phyloP scores from a whole-genome alignment of 495 filamentous ascomycete species.

The Recurvomyces mirabilis region DNA sequence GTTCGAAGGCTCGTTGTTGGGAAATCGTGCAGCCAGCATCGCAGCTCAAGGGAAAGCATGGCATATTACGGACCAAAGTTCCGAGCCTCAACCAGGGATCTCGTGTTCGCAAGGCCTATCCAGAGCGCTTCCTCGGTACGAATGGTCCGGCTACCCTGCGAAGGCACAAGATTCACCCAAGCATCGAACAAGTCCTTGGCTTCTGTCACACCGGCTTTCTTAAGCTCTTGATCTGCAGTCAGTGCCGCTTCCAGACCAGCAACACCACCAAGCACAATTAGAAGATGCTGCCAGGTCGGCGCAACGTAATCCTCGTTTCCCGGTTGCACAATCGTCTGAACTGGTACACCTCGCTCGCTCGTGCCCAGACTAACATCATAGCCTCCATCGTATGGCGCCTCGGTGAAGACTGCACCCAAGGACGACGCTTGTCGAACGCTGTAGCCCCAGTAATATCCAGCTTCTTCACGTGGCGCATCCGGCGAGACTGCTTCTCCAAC shows the following conservation, averaged over 20 bases:
- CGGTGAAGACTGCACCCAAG: conserved; percentile 54
- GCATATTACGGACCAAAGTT: too few species aligned
- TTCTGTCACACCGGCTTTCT: conserved; percentile 34
- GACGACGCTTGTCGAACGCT: conserved; percentile 45
- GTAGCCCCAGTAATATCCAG: conserved; percentile 72
- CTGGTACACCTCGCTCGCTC: conserved; percentile 53
- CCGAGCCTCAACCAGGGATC: conserved; percentile 36
- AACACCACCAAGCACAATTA: conserved; percentile 64
- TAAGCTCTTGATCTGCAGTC: conserved; percentile 49
- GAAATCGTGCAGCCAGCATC: too few species aligned
- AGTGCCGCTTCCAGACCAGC: conserved; percentile 60
- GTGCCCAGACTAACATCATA: conserved; percentile 58
- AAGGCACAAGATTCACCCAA: conserved; percentile 64
- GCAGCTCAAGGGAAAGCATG: too few species aligned
- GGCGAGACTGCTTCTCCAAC: conserved; percentile 44
- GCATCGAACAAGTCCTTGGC: conserved; percentile 60
- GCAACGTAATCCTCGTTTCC: neutral
- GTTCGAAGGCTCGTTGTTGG: too few species aligned
- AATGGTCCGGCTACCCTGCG: conserved; percentile 66
- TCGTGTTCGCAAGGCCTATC: conserved; percentile 51
- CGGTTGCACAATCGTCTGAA: conserved; percentile 24
- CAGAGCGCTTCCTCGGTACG: conserved; percentile 69
- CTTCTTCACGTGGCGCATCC: conserved; percentile 48
- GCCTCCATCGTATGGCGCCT: conserved; percentile 26
- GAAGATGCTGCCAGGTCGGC: conserved; percentile 48